phyloP scores from a whole-genome alignment of 306 rosid species.

The Oxytropis ochrocephala region DNA sequence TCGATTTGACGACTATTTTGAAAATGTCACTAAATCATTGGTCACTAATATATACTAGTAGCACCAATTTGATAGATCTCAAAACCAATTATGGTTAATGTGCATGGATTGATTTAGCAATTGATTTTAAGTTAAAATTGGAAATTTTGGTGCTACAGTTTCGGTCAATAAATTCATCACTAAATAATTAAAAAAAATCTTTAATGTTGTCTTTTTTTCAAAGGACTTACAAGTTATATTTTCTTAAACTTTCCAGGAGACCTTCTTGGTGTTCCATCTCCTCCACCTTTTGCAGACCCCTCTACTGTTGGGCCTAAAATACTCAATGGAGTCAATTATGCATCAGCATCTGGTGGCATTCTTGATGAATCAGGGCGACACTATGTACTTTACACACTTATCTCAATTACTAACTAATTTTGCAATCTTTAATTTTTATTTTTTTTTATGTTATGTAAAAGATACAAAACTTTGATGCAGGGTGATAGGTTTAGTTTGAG shows the following conservation, averaged over 20 bases:
- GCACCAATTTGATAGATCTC: too few species aligned
- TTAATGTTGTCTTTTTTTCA: too few species aligned
- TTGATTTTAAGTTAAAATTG: too few species aligned
- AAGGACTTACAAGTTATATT: too few species aligned
- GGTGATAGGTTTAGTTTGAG: slow-evolving; percentile 44
- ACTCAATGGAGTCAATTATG: slow-evolving; percentile 66
- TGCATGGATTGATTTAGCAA: too few species aligned
- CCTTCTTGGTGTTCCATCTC: slow-evolving; percentile 57
- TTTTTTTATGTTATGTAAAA: neutral
- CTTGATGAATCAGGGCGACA: slow-evolving; percentile 70
- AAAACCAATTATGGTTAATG: too few species aligned
- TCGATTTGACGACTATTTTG: too few species aligned
- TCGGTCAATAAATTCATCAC: too few species aligned
- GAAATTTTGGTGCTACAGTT: too few species aligned
- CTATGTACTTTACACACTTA: slow-evolving; percentile 34
- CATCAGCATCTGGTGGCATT: slow-evolving; percentile 75
- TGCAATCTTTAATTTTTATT: neutral
- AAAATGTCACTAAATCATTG: too few species aligned
- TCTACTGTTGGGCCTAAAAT: slow-evolving; percentile 33
- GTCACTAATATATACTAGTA: too few species aligned
- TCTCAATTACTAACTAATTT: neutral
- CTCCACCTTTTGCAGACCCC: slow-evolving; percentile 62
- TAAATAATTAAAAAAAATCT: too few species aligned
- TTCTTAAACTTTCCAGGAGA: slow-evolving; percentile 29
- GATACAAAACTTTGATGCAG: slow-evolving; percentile 24